Conservation (phyloP, 257 asterid species). For the Solanum virginianum region DNA sequence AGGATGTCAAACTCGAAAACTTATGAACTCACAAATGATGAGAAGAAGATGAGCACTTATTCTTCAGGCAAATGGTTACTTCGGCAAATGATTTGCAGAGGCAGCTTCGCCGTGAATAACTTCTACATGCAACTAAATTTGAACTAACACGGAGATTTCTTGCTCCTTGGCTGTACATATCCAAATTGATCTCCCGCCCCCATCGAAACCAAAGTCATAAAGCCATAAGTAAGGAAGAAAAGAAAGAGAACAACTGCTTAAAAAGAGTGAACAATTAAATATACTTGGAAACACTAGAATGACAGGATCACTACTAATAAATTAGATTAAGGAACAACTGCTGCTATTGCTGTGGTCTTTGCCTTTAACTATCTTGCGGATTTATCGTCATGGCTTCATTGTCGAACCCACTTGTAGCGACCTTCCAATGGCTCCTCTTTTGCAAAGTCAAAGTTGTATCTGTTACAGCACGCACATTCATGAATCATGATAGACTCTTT, state of each 20-base stretch:
- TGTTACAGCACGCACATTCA: conserved; percentile 7
- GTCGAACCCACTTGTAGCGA: conserved; percentile 44
- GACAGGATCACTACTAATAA: neutral
- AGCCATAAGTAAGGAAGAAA: neutral
- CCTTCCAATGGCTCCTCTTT: conserved; percentile 55
- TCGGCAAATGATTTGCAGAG: neutral
- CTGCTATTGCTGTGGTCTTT: neutral
- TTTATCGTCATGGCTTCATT: conserved; percentile 17
- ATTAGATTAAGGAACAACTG: neutral
- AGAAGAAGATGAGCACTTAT: neutral
- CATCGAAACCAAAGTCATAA: neutral
- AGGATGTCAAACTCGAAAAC: neutral
- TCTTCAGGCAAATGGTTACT: neutral
- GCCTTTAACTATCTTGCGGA: neutral
- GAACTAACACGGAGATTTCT: neutral
- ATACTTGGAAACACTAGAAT: neutral
- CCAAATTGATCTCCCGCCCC: neutral
- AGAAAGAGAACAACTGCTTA: neutral
- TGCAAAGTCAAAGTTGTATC: conserved; percentile 63
- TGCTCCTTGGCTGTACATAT: conserved; percentile 5
- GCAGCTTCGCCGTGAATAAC: neutral
- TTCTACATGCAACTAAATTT: neutral
- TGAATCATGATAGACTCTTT: neutral
- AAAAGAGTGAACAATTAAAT: neutral
- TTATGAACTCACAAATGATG: neutral